A percentile compares a stretch with the other conserved stretches of the same genome.
Evolutionary conservation across 495 filamentous ascomycete genomes (phyloP).

Genomic region (Penicillium malachiteum): DNA sequence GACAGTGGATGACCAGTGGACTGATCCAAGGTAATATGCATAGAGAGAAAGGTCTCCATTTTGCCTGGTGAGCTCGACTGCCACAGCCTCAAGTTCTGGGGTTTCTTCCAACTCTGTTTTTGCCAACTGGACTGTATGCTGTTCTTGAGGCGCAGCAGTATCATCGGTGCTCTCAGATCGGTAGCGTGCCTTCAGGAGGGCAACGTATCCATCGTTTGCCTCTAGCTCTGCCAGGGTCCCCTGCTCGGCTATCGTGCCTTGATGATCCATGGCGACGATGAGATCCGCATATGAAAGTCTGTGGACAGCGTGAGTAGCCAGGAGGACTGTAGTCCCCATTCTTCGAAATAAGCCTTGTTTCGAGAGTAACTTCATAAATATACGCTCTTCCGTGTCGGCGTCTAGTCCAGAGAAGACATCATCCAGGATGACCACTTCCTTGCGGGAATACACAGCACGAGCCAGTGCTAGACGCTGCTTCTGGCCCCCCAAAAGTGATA

Average conservation of each 20-base stretch:
- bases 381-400: constrained; percentile 40
- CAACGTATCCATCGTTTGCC: constrained; percentile 1
- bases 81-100: not conserved
- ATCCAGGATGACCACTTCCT: constrained; percentile 41
- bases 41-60: constrained; percentile 2
- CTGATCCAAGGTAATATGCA: constrained; percentile 5
- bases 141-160: not conserved
- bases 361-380: constrained; percentile 44
- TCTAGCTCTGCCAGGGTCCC: not conserved
- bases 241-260: constrained; percentile 2
- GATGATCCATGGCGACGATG: constrained; percentile 1
- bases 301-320: constrained; percentile 19
- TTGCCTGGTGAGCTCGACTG: not conserved
- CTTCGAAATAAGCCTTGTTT: constrained; percentile 4
- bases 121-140: not conserved
- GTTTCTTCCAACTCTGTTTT: not conserved
- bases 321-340: constrained; percentile 12
- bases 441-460: constrained; percentile 43
- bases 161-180: not conserved
- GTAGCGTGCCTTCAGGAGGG: not conserved
- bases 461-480: constrained; percentile 43
- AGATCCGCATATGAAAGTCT: constrained; percentile 6
- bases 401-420: constrained; percentile 51
- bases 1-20: constrained; percentile 1
- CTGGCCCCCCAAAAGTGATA: constrained; percentile 39